Base-by-base conservation (phyloP, 805 yeast genomes). In the Candida insectalens region DNA sequence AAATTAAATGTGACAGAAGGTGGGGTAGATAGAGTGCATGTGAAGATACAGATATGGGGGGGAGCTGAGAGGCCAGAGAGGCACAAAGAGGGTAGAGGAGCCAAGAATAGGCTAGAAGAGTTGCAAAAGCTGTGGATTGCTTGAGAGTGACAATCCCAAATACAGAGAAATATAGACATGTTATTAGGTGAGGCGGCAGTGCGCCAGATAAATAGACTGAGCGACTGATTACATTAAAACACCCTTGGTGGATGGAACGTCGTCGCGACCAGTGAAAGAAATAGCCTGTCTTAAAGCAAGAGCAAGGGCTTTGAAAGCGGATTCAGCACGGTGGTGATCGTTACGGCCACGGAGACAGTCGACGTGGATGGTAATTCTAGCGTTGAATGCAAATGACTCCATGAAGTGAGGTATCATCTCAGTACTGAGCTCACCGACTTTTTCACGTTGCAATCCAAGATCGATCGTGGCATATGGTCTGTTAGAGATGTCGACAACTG, bases 381-480 rank as follows among this genome's bases (percentile, higher is more conserved):
- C 95, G 27, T 83, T 83, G 49, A 82, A 84, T 3, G 97, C 96
- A 64, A 92, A 92, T 47, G 94, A 80, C 57, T 87, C 95, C 41
- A 92, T 55, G 31, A 92, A 88, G 57, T 92, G 98, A n/a, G 96
- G 96, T 43, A 92, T 81, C 98, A 92, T 92, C 62, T 92, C 98
- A 50, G 92, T 75, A 25, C 87, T 74, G 34, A 92, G 67, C 50
- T 83, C 94, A 34, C 98, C 98, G 46, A 92, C 77, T 55, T 80
- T 87, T 55, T 92, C 98, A 43, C 98, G 71, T 58, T 80, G 82
- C 50, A 92, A 69, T 1, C 95, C 96, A 39, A 92, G 65, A 25
- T 92, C 95, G 26, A 87, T 67, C 13, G 84, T 92, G 1, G 96
- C 94, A 58, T 61, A 88, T 2, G 98, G 97, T 46, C 98, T 71